These are phyloP conservation scores for Cadophora luteo-olivacea DNA, from an alignment of 2,329 filamentous ascomycete genomes.

Conservation along the genomic window DNA sequence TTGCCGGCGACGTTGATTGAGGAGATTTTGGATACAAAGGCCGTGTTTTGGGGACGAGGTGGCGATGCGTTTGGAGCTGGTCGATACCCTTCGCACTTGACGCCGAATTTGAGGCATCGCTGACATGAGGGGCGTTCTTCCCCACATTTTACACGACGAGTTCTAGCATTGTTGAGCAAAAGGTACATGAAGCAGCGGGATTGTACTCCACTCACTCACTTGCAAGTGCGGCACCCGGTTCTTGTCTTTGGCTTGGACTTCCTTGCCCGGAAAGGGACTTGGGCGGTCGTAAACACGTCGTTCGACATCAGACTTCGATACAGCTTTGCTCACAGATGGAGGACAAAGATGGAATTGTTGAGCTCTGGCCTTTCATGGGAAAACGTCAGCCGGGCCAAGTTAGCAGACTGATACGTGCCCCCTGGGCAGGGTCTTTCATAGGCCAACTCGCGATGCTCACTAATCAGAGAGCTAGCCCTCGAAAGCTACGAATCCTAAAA, in stretches of 20 bases:
- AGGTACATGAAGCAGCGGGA: neutral
- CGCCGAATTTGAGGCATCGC: slow-evolving; percentile 31
- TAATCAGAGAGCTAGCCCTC: too few relatives aligned
- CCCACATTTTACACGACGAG: slow-evolving; percentile 36
- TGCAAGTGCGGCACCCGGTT: slow-evolving; percentile 6
- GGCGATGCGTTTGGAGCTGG: too few relatives aligned
- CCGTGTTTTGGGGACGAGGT: neutral
- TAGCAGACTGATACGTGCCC: too few relatives aligned
- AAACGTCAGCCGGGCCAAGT: too few relatives aligned
- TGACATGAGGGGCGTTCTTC: slow-evolving; percentile 34
- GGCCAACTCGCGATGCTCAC: too few relatives aligned
- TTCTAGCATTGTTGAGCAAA: slow-evolving; percentile 16
- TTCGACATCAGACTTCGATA: neutral
- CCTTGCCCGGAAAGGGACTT: neutral
- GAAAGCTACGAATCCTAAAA: too few relatives aligned
- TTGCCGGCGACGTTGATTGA: neutral
- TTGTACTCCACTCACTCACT: neutral
- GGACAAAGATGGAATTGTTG: neutral
- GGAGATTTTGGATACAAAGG: neutral
- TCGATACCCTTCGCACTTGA: slow-evolving; percentile 34
- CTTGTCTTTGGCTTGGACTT: slow-evolving; percentile 7
- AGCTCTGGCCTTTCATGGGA: too few relatives aligned
- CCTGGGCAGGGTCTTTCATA: too few relatives aligned
- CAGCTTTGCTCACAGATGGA: neutral
- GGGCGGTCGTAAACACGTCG: neutral